Conservation (phyloP, 2,329 filamentous ascomycete genomes). For the Aphanocladium album region DNA sequence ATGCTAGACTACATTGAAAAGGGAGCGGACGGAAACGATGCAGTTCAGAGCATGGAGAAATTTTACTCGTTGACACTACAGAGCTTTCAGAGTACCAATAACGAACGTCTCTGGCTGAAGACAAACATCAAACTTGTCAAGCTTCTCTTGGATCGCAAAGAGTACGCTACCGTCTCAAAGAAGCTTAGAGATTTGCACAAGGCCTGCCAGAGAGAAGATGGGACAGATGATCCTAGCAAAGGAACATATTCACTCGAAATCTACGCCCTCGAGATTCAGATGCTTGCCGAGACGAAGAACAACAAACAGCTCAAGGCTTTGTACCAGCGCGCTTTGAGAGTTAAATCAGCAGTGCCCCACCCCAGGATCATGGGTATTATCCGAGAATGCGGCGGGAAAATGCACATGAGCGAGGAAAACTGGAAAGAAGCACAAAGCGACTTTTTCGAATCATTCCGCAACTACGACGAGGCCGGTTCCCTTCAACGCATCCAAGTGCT, state of each 20-base stretch:
- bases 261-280: conserved; percentile 96
- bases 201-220: conserved; percentile 82
- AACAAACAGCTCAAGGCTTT: conserved; percentile 94
- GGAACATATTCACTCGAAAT: conserved; percentile 94
- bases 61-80: conserved; percentile 92
- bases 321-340: conserved; percentile 85
- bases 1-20: conserved; percentile 98
- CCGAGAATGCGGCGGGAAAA: conserved; percentile 96
- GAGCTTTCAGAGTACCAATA: conserved; percentile 96
- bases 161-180: conserved; percentile 73
- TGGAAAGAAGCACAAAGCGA: conserved; percentile 97
- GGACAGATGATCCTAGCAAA: conserved; percentile 86
- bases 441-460: conserved; percentile 98
- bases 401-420: conserved; percentile 99
- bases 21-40: conserved; percentile 63
- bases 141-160: conserved; percentile 84
- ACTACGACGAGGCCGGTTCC: conserved; percentile 97
- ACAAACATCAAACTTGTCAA: conserved; percentile 96
- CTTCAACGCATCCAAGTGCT: conserved; percentile 94
- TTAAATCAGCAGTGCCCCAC: conserved; percentile 95
- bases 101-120: conserved; percentile 94
- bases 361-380: conserved; percentile 99
- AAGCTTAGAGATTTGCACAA: conserved; percentile 86
- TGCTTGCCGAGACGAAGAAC: conserved; percentile 95
- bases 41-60: conserved; percentile 78